Conservation (phyloP, 129 eudicot genomes). For the Chrysanthemum lavandulifolium region DNA sequence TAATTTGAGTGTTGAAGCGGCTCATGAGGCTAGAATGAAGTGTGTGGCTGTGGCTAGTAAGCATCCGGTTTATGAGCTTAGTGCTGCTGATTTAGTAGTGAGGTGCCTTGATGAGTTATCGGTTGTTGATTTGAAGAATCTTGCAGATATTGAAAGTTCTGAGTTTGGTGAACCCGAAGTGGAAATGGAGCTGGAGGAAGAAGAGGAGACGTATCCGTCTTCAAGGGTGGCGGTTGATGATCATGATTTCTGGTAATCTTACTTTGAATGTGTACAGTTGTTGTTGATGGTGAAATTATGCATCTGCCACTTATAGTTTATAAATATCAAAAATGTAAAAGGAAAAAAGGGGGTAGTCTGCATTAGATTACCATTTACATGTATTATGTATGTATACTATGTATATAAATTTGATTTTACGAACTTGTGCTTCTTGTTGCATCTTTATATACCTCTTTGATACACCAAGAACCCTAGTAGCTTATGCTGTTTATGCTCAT, state of each 20-base stretch:
- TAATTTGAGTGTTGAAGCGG: slow-evolving; percentile 90
- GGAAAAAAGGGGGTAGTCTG: slow-evolving; percentile 28
- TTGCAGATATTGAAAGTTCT: slow-evolving; percentile 65
- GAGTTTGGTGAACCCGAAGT: slow-evolving; percentile 62
- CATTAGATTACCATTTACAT: slow-evolving; percentile 46
- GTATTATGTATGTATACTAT: slow-evolving; percentile 24
- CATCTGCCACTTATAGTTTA: slow-evolving; percentile 37
- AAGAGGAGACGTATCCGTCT: slow-evolving; percentile 45
- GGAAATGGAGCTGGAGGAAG: slow-evolving; percentile 79
- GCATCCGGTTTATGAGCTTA: slow-evolving; percentile 90
- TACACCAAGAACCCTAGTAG: neutral
- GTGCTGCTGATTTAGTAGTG: slow-evolving; percentile 91
- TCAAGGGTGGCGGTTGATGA: slow-evolving; percentile 49
- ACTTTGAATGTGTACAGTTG: slow-evolving; percentile 45
- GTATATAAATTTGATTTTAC: slow-evolving; percentile 26
- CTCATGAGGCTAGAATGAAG: slow-evolving; percentile 94
- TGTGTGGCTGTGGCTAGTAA: slow-evolving; percentile 97
- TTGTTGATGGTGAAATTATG: slow-evolving; percentile 29
- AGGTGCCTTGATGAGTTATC: slow-evolving; percentile 82
- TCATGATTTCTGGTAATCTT: slow-evolving; percentile 69
- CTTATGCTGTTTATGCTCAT: neutral
- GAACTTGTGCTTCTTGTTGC: slow-evolving; percentile 17
- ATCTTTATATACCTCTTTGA: neutral
- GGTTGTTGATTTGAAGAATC: slow-evolving; percentile 86
- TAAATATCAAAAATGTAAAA: slow-evolving; percentile 21